These are phyloP conservation scores for Aspergillus tanneri DNA, from an alignment of 2,329 filamentous ascomycete genomes.

Conservation along the genomic window DNA sequence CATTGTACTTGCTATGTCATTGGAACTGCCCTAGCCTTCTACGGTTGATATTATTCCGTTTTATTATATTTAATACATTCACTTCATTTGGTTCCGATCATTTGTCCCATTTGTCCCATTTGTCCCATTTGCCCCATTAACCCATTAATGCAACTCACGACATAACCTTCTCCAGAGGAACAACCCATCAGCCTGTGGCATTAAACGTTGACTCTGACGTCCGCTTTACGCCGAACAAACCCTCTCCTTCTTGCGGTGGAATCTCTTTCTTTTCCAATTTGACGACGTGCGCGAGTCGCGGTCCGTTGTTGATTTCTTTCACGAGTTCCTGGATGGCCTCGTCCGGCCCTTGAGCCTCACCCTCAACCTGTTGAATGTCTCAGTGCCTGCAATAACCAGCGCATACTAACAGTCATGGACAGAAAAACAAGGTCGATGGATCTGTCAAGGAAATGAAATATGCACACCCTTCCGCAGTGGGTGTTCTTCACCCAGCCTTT, in stretches of 20 bases:
- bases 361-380: slow-evolving; percentile 65
- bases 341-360: slow-evolving; percentile 78
- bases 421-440: background rate
- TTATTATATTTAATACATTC: no score
- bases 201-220: slow-evolving; percentile 32
- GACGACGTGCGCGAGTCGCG: slow-evolving; percentile 68
- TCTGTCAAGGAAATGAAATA: slow-evolving; percentile 2
- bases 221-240: slow-evolving; percentile 57
- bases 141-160: background rate
- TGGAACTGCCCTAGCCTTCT: no score
- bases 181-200: background rate
- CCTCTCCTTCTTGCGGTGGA: slow-evolving; percentile 64
- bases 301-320: slow-evolving; percentile 72
- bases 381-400: no score
- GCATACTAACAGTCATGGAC: no score
- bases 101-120: no score
- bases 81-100: no score
- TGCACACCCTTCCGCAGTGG: slow-evolving; percentile 43
- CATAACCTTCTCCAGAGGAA: slow-evolving; percentile 1
- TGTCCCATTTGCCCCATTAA: no score
- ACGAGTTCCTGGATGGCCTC: slow-evolving; percentile 67
- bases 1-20: no score
- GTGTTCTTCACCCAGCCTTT: slow-evolving; percentile 53
- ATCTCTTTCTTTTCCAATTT: slow-evolving; percentile 70
- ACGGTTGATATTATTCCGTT: no score